A percentile compares a stretch with the other conserved stretches of the same genome.
Conservation (phyloP, 2,329 filamentous ascomycete genomes). For the Trichophyton schoenleinii region DNA sequence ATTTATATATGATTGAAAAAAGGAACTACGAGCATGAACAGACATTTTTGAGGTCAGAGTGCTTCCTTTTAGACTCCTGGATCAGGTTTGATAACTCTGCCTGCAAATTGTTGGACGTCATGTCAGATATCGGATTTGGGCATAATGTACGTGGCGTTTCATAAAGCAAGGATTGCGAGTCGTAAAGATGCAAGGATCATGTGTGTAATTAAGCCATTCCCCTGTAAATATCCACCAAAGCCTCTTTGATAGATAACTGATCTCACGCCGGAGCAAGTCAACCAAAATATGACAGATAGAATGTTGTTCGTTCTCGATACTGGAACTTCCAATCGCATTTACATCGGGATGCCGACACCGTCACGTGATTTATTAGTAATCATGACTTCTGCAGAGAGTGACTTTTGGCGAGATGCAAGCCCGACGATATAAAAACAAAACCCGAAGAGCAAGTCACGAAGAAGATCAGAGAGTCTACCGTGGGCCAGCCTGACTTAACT, state of each 20-base stretch:
- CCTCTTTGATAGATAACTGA: neutral
- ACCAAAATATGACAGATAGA: neutral
- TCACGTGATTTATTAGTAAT: neutral
- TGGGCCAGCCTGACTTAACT: neutral
- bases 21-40: neutral
- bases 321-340: neutral
- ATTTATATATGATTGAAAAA: neutral
- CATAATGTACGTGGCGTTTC: conserved; percentile 6
- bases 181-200: neutral
- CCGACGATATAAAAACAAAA: too few relatives aligned
- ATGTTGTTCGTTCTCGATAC: neutral
- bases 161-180: neutral
- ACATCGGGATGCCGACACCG: neutral
- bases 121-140: conserved; percentile 36
- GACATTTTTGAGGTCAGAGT: conserved; percentile 70
- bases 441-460: neutral
- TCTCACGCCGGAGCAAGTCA: neutral
- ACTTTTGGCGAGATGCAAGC: too few relatives aligned
- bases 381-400: neutral
- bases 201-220: neutral
- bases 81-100: conserved; percentile 82
- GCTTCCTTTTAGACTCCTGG: conserved; percentile 90
- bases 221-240: too few relatives aligned
- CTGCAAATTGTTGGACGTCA: conserved; percentile 83
- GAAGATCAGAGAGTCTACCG: neutral